Base-by-base conservation (phyloP, 2,329 filamentous ascomycete species). In the Aureobasidium mangrovei region DNA sequence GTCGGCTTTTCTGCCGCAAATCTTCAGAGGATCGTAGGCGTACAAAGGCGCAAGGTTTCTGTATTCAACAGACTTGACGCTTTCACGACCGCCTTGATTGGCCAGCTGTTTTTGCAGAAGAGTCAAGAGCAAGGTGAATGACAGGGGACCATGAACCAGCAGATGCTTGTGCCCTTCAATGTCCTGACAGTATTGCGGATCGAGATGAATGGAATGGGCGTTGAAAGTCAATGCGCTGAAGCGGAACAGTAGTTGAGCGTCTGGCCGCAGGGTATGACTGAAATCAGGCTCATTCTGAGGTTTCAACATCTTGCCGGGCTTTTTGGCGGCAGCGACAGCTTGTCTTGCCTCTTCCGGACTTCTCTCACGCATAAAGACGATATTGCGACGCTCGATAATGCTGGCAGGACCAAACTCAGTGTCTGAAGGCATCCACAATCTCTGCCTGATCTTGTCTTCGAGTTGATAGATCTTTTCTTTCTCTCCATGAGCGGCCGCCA, bases 141-240 rank as follows among this genome's bases (percentile, higher is more conserved):
- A 83, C 53, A 98, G 73, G 0, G 93, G 91, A 0, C 93, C 93
- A 64, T 97, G 93, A 54, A 97, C 87, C 12, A 97, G 77, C 28
- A 89, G 74, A 57, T 83, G 80, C 4, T 77, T 77, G 66, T 94
- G 84, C 8, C 86, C 86, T 68, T 97, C 93, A 9, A 83, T 73
- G 9, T 79, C 73, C 38, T 78, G 77, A 49, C 83, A 83, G 70
- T 88, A 94, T 41, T 77, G 65, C 1, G 77, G 78, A 67, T 96
- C 87, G 26, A 95, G 77, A 70, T 98, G 93, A 61, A 98, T 96
- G 12, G 79, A 77, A 70, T 98, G 93, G 1, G 89, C 88, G 69
- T 98, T 98, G 74, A 89, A 91, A 2, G 87, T 91, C 33, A 98
- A 79, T 0, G 90, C 90, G 24, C 86, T 93, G 74, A 91, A 97